These are phyloP conservation scores for Paxillus ammoniavirescens DNA, from an alignment of 768 basidiomycete genomes.

Conservation along the genomic window DNA sequence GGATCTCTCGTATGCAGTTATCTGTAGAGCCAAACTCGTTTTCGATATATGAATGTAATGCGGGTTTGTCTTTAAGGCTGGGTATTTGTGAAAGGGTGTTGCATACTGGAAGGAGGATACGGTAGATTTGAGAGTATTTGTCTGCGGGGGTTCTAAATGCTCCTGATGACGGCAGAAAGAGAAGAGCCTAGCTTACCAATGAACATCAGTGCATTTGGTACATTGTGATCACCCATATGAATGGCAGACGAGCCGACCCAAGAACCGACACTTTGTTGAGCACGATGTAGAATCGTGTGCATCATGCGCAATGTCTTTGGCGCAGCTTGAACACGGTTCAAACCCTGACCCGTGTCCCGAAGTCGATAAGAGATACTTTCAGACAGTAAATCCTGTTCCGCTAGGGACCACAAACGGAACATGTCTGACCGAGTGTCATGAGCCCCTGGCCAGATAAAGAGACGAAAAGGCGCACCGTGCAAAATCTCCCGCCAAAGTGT, in stretches of 20 bases:
- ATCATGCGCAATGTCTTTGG: constrained; percentile 91
- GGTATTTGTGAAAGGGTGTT: constrained; percentile 77
- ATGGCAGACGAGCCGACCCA: constrained; percentile 89
- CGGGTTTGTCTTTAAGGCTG: constrained; percentile 61
- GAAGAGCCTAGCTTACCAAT: constrained; percentile 45
- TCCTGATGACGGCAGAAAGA: neutral
- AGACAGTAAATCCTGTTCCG: constrained; percentile 80
- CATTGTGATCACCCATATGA: constrained; percentile 83
- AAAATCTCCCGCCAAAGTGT: constrained; percentile 86
- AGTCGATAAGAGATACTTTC: constrained; percentile 74
- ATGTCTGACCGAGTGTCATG: constrained; percentile 52
- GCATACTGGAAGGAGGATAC: constrained; percentile 85
- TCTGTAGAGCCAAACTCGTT: constrained; percentile 80
- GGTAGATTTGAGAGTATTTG: constrained; percentile 91
- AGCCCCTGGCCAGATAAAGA: neutral
- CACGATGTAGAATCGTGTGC: constrained; percentile 82
- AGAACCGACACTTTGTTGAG: constrained; percentile 74
- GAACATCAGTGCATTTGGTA: constrained; percentile 70
- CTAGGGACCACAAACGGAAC: constrained; percentile 83
- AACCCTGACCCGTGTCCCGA: constrained; percentile 87
- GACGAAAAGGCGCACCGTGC: constrained; percentile 50
- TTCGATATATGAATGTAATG: constrained; percentile 73
- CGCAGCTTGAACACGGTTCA: constrained; percentile 83
- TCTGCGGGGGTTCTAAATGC: constrained; percentile 34
- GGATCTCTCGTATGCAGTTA: constrained; percentile 64